Evolutionary conservation across 139 green algal species (phyloP).

Genomic region (Ostreobium quekettii): DNA sequence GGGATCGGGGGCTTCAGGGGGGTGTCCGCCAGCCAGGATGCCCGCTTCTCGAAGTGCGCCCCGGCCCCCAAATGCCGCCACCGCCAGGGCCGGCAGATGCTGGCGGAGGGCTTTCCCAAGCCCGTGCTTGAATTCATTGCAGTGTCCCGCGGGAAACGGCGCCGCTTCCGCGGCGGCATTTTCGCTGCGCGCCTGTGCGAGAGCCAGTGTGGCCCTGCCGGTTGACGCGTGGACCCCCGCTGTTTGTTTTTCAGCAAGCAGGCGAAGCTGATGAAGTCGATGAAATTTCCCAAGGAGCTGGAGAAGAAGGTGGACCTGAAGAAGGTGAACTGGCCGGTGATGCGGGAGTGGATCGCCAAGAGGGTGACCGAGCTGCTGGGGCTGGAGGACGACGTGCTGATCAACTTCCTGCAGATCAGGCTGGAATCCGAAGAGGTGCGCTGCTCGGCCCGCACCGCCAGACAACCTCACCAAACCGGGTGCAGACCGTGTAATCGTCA

Average conservation of each 20-base stretch:
- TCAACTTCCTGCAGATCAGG: slow-evolving; percentile 81
- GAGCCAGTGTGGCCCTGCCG: too few relatives aligned
- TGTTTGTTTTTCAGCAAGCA: slow-evolving; percentile 48
- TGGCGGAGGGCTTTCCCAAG: neutral
- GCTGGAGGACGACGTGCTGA: slow-evolving; percentile 87
- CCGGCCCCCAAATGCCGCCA: neutral
- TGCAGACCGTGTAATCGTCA: neutral
- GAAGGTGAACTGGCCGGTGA: slow-evolving; percentile 79
- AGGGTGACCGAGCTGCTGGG: slow-evolving; percentile 87
- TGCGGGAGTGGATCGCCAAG: slow-evolving; percentile 88
- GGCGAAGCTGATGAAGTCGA: slow-evolving; percentile 55
- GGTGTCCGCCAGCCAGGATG: slow-evolving; percentile 58
- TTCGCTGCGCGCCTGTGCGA: too few relatives aligned
- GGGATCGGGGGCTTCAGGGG: slow-evolving; percentile 39
- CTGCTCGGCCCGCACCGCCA: neutral
- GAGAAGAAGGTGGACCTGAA: slow-evolving; percentile 63
- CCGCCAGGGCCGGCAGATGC: neutral
- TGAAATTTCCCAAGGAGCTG: slow-evolving; percentile 75
- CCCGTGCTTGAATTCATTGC: too few relatives aligned
- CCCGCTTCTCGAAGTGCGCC: slow-evolving; percentile 53
- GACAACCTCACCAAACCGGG: neutral
- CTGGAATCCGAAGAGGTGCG: slow-evolving; percentile 64
- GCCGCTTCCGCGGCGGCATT: too few relatives aligned
- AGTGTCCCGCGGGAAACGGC: too few relatives aligned
- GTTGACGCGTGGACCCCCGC: neutral